Evolutionary conservation across 1,284 basidiomycete species (phyloP).

Genomic region (Ganoderma meredithae): DNA sequence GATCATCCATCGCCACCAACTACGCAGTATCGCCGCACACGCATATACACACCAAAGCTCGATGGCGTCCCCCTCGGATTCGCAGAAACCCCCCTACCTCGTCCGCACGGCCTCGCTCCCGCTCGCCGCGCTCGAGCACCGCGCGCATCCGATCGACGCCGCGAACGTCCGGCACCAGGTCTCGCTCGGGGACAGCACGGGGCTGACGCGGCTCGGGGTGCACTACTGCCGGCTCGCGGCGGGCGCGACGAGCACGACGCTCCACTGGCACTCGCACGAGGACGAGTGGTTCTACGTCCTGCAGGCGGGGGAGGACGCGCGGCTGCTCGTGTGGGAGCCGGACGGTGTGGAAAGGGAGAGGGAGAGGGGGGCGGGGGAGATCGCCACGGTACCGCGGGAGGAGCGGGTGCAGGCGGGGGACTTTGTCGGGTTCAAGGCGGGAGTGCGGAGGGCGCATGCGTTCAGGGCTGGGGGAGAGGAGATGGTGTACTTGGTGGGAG

Average conservation of each 20-base stretch:
- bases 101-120: constrained; percentile 27
- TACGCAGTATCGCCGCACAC: background rate
- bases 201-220: constrained; percentile 37
- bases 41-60: background rate
- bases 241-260: constrained; percentile 33
- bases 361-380: background rate
- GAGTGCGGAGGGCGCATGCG: constrained; percentile 33
- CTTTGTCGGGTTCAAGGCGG: constrained; percentile 40
- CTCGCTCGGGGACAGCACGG: constrained; percentile 37
- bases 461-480: constrained; percentile 33
- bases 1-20: too few species aligned
- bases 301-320: constrained; percentile 36
- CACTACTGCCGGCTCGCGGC: constrained; percentile 38
- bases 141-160: constrained; percentile 25
- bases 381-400: constrained; percentile 24
- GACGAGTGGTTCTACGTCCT: constrained; percentile 43
- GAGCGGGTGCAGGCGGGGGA: constrained; percentile 36
- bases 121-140: constrained; percentile 19
- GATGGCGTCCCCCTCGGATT: too few species aligned
- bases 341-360: constrained; percentile 9
- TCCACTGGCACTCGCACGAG: constrained; percentile 40
- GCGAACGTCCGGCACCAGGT: constrained; percentile 32
- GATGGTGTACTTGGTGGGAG: constrained; percentile 39
- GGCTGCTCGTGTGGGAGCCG: constrained; percentile 31
- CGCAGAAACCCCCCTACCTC: constrained; percentile 8